Evolutionary conservation across 225 moss, liverwort and hornwort species (phyloP).

Genomic region (Bryum argenteum): DNA sequence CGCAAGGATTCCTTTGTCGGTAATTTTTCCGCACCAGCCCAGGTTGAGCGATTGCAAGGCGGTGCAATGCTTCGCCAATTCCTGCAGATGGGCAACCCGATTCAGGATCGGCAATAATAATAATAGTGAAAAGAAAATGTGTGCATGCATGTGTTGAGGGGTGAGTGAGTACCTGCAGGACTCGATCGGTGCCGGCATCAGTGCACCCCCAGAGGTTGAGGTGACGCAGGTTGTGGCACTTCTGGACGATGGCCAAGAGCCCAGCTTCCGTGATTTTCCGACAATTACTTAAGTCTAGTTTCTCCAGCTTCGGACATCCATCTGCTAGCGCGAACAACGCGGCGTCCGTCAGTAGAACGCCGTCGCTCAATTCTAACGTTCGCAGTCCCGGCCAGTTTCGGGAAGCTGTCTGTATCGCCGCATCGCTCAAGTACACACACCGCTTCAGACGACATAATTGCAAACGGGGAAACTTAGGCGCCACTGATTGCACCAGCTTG

Average conservation of each 20-base stretch:
- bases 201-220: conserved; percentile 80
- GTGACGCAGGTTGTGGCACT: conserved; percentile 65
- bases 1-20: conserved; percentile 70
- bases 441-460: conserved; percentile 63
- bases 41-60: conserved; percentile 74
- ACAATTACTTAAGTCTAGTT: conserved; percentile 71
- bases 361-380: conserved; percentile 64
- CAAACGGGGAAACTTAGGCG: conserved; percentile 71
- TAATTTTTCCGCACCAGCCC: conserved; percentile 68
- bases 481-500: conserved; percentile 75
- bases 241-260: conserved; percentile 61
- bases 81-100: conserved; percentile 31
- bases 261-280: conserved; percentile 64
- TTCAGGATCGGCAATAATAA: background rate
- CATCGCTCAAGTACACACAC: conserved; percentile 49
- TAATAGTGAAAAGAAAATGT: background rate
- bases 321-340: conserved; percentile 62
- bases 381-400: conserved; percentile 57
- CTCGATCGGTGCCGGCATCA: conserved; percentile 62
- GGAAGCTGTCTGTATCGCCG: conserved; percentile 64
- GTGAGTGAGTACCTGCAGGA: conserved; percentile 54
- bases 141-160: no score
- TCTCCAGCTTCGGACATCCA: conserved; percentile 67
- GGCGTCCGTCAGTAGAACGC: conserved; percentile 55
- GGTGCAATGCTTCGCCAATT: conserved; percentile 64